Evolutionary conservation across 2,329 filamentous ascomycete species (phyloP).

Genomic region (Purpureocillium lavendulum): DNA sequence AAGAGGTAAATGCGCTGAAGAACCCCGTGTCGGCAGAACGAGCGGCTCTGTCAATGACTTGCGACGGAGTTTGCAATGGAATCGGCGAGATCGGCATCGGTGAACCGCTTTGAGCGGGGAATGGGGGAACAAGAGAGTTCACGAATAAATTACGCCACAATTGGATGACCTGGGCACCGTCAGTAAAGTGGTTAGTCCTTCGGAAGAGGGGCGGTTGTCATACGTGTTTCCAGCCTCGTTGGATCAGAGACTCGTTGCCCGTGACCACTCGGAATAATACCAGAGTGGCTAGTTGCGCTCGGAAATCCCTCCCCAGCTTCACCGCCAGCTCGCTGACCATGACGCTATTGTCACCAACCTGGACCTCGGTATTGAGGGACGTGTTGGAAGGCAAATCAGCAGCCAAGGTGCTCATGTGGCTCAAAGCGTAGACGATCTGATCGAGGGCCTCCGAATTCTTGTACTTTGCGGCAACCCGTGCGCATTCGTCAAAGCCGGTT

Average conservation of each 20-base stretch:
- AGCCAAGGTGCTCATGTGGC: slow-evolving; percentile 82
- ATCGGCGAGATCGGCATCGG: slow-evolving; percentile 69
- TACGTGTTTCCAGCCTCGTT: slow-evolving; percentile 71
- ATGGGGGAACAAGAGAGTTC: slow-evolving; percentile 83
- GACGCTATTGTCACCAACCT: slow-evolving; percentile 82
- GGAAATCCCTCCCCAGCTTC: slow-evolving; percentile 87
- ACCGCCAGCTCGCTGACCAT: slow-evolving; percentile 99
- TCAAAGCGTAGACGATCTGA: slow-evolving; percentile 83
- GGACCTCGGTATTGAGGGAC: slow-evolving; percentile 86
- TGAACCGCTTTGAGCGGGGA: slow-evolving; percentile 56
- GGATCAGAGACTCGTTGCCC: slow-evolving; percentile 71
- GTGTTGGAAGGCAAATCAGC: slow-evolving; percentile 72
- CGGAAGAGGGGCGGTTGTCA: slow-evolving; percentile 25
- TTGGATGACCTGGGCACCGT: slow-evolving; percentile 57
- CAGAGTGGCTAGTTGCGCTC: slow-evolving; percentile 86
- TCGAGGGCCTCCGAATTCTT: slow-evolving; percentile 79
- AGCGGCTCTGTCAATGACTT: slow-evolving; percentile 81
- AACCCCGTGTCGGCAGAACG: slow-evolving; percentile 74
- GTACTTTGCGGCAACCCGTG: slow-evolving; percentile 82
- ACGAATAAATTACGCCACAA: slow-evolving; percentile 95
- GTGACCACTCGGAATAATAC: slow-evolving; percentile 91
- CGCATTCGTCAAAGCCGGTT: slow-evolving; percentile 92
- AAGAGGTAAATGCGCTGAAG: slow-evolving; percentile 90
- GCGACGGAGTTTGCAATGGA: slow-evolving; percentile 81
- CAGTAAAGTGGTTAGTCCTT: background rate